phyloP scores from a whole-genome alignment of 2,329 filamentous ascomycete species.

The Neonectria magnoliae region DNA sequence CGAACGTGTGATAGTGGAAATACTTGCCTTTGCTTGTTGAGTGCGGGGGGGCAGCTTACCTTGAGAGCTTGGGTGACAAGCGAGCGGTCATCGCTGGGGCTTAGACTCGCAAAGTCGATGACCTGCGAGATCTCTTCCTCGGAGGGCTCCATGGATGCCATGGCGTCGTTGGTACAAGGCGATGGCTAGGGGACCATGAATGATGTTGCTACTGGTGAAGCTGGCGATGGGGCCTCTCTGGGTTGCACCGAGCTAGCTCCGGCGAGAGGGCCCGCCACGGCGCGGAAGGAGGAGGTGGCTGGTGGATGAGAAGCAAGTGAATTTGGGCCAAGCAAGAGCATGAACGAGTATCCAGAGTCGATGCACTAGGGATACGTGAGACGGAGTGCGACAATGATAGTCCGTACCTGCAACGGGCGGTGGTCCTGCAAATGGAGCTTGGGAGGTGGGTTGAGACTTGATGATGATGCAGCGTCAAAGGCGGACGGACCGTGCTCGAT shows the following conservation, averaged over 20 bases:
- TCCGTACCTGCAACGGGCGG: slow-evolving; percentile 8
- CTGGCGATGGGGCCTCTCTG: slow-evolving; percentile 11
- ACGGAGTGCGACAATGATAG: neutral
- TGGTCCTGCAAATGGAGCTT: slow-evolving; percentile 16
- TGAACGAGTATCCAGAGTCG: neutral
- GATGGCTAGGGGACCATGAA: neutral
- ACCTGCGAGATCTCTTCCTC: slow-evolving; percentile 52
- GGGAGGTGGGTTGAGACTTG: slow-evolving; percentile 8
- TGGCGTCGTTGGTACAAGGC: slow-evolving; percentile 26
- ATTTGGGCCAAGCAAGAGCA: slow-evolving; percentile 3
- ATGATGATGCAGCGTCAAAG: slow-evolving; percentile 16
- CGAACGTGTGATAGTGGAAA: neutral
- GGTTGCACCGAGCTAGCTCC: slow-evolving; percentile 9
- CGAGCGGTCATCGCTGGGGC: slow-evolving; percentile 48
- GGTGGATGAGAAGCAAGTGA: slow-evolving; percentile 1
- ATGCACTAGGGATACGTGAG: neutral
- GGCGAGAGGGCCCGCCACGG: slow-evolving; percentile 22
- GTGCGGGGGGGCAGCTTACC: slow-evolving; percentile 41
- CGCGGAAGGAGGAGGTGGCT: slow-evolving; percentile 12
- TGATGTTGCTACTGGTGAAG: slow-evolving; percentile 2
- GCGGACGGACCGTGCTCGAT: slow-evolving; percentile 11
- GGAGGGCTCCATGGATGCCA: slow-evolving; percentile 50
- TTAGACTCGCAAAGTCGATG: slow-evolving; percentile 54
- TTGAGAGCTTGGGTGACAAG: slow-evolving; percentile 55
- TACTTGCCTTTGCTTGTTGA: neutral